These are phyloP conservation scores for Trichoderma reesei DNA, from an alignment of 495 filamentous ascomycete species.

Conservation along the genomic window DNA sequence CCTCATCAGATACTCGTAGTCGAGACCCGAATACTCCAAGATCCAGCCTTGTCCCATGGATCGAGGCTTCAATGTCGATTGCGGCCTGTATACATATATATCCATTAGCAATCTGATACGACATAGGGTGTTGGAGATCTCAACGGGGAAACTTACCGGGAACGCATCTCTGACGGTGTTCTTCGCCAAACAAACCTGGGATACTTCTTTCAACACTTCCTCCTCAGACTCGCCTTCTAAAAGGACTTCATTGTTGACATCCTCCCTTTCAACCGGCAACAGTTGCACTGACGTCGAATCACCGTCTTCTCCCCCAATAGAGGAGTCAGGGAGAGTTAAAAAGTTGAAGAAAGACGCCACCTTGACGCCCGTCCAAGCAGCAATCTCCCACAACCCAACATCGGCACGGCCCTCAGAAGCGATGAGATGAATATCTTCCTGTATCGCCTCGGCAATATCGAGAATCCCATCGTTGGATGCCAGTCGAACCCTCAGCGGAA, in stretches of 20 bases:
- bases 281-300: not conserved
- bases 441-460: slow-evolving; percentile 24
- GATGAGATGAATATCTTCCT: slow-evolving; percentile 32
- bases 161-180: slow-evolving; percentile 24
- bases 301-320: not conserved
- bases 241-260: not conserved
- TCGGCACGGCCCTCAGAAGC: slow-evolving; percentile 22
- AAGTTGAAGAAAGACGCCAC: slow-evolving; percentile 50
- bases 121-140: not conserved
- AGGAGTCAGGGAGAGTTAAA: slow-evolving; percentile 25
- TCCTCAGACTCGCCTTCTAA: not conserved
- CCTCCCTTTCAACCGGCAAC: not conserved
- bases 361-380: slow-evolving; percentile 36
- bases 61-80: slow-evolving; percentile 44
- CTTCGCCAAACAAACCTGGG: slow-evolving; percentile 8
- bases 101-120: slow-evolving; percentile 11
- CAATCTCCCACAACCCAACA: slow-evolving; percentile 40
- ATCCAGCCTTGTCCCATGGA: slow-evolving; percentile 35
- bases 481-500: slow-evolving; percentile 28
- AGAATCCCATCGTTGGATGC: slow-evolving; percentile 9
- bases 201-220: not conserved
- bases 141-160: slow-evolving; percentile 21
- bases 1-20: slow-evolving; percentile 10
- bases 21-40: slow-evolving; percentile 44
- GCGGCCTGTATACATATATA: slow-evolving; percentile 30